Base-by-base conservation (phyloP, 2,329 filamentous ascomycete genomes). In the Epicoccum nigrum region DNA sequence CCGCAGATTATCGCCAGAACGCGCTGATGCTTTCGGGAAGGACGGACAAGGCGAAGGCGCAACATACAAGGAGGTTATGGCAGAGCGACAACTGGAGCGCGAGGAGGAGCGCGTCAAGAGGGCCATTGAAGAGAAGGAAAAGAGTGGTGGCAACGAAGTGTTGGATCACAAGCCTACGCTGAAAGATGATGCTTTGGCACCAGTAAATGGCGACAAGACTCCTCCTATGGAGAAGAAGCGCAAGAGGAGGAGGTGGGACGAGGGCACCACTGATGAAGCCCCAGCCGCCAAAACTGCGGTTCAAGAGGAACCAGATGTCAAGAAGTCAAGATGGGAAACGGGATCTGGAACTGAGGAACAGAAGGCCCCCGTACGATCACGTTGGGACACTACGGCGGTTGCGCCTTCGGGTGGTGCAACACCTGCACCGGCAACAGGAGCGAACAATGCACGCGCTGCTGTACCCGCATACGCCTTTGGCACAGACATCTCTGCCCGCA, bases 211-310 rank as follows among this genome's bases (percentile, higher is more conserved):
- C 34, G 88, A 92, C 45, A 81, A 54, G 87, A 86, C 37, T 83
- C 88, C 43, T 82, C 89, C 40, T 83, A 88, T 63, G 79, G 82
- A 57, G 83, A 81, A 39, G 76, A 68, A 63, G 59, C 64, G 27
- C 81, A 86, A 92, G 68, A 97, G 96, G 82, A 91, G 95, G 81
- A 86, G 94, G 74, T 99, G 94, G 94, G 93, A 97, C 73, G 86
- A 86, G n/a, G 79, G 82, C 8, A 80, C 83, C 32, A 74, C 52
- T 6, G 80, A 83, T 31, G 75, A 60, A 20, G 54, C 60, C 23
- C 43, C 58, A 7, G 50, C 49, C n/a, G 51, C 51, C 12, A 61
- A 68, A 31, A 50, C 57, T 12, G 64, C 60, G 33, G 42, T 20
- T 23, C 59, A 64, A 35, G 51, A 59, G 37, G 60, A 63, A 28